These are phyloP conservation scores for Mycena olivaceomarginata DNA, from an alignment of 768 basidiomycete genomes.

Conservation along the genomic window DNA sequence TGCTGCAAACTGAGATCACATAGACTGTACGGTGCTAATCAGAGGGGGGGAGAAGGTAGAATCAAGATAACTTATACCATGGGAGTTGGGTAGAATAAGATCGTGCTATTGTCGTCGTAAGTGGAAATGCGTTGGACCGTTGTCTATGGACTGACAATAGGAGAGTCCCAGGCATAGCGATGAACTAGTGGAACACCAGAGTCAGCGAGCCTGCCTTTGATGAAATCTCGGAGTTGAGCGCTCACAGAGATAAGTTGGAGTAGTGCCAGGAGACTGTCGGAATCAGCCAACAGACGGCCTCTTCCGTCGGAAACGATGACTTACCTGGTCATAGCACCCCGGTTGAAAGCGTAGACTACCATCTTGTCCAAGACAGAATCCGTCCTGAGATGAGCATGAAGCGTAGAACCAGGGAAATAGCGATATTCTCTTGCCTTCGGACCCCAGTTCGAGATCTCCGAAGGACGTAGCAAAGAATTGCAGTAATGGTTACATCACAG, in stretches of 20 bases:
- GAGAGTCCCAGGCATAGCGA: not conserved
- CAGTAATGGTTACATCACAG: slow-evolving; percentile 1
- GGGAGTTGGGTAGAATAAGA: not conserved
- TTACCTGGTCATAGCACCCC: not conserved
- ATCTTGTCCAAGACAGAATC: not conserved
- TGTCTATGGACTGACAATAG: not conserved
- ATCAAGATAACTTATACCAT: not conserved
- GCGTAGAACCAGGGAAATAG: not conserved
- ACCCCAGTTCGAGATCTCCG: not conserved
- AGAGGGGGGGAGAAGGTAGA: not conserved
- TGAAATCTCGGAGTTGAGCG: not conserved
- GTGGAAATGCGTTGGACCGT: not conserved
- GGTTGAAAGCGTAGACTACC: not conserved
- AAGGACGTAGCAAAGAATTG: not conserved
- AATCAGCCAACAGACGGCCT: not conserved
- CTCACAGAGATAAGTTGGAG: not conserved
- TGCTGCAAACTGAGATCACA: not conserved
- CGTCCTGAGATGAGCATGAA: not conserved
- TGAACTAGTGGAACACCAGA: not conserved
- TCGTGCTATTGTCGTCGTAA: not conserved
- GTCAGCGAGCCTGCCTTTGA: not conserved
- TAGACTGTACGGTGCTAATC: not conserved
- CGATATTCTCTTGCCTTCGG: not conserved
- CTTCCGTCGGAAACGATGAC: not conserved
- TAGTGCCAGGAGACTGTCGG: not conserved